Base-by-base conservation (phyloP, 1,139 yeast genomes). In the Lodderomyces elongisporus region DNA sequence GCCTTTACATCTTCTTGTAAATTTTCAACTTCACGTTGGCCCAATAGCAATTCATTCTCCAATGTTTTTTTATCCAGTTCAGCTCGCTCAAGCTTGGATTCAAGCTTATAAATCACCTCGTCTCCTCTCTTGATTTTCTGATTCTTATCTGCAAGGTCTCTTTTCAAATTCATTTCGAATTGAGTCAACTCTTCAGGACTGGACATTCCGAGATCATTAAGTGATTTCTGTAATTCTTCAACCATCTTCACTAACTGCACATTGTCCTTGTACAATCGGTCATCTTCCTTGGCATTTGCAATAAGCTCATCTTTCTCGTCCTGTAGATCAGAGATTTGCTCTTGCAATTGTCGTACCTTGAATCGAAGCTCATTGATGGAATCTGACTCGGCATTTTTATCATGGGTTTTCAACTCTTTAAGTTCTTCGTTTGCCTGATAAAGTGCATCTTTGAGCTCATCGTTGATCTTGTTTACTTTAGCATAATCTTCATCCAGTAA, bases 241-340 rank as follows among this genome's bases (percentile, higher is more conserved):
- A 29, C 14, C 15, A 17, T 32, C 17, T 22, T 25, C 17, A 29
- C 35, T 10, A 24, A 17, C 25, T 32, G 22, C 9, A 22, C 27
- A 22, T 32, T 28, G 30, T 29, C 32, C 8, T 32, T 24, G 25
- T 18, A 28, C 10, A 28, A 15, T 2, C 14, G 18, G 9, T 21
- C 18, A 14, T 33, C 34, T 5, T 33, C 35, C 28, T 33, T 23
- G 3, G 24, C 13, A 24, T 2, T 13, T 17, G 21, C 13, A 28
- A 21, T 7, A 13, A 24, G 26, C 12, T 24, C 26, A 6, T n/a
- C 9, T 10, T 24, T 14, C 14, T 25, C 33, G 9, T 13, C 9
- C 25, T 31, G 16, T 18, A 31, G n/a, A 4, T 31, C 26, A 27
- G 31, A 14, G 26, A 17, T 10, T 16, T 13, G 17, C 4, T 14